Evolutionary conservation across 1,284 basidiomycete species (phyloP), one percentile per base, ranked within the genome.

Genomic region (Rhodotorula glutinis): DNA sequence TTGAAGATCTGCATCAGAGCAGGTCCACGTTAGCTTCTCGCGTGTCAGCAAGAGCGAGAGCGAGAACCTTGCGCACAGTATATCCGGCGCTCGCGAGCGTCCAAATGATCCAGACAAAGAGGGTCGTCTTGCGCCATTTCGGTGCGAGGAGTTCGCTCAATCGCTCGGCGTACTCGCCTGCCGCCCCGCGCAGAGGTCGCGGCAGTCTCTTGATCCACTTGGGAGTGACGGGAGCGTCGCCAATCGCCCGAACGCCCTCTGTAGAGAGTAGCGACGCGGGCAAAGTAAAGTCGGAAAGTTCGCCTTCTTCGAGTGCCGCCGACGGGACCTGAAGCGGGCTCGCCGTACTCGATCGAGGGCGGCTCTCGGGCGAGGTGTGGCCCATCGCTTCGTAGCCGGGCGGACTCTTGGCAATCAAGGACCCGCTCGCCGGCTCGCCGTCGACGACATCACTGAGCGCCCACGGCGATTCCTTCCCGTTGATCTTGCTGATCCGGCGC

Each of bases 41-140:
- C 4, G 1, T 4, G 19, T 14, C 30, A n/a, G 17, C n/a, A 5
- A 41, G 46, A n/a, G 17, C 17, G 4, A 3, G 4, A 4, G 30
- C 5, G 16, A 21, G 10, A 10, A 53, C 52, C n/a, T n/a, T n/a
- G n/a, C n/a, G 46, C 40, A 66, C 73, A 29, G 71, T 76, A 44
- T 74, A 77, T 23, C 71, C 76, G 23, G 73, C 74, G 17, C 66
- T 69, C 16, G 74, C 75, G 1, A 84, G 80, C 64, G 84, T 87
- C 93, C 93, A 97, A 27, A 85, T 83, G 5, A 81, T 82, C 91
- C 92, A 95, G 65, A 95, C 63, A 58, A 96, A 81, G 58, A 92
- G 57, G 29, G 93, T 93, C 58, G 89, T 94, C 70, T 83, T 81
- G 57, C 86, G 78, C 92, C 93, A 96, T 76, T 91, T 85, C 0